Percentiles rank a stretch among this genome's conserved stretches.
These are phyloP conservation scores for Leccinum aurantiacum DNA, from an alignment of 768 basidiomycete genomes.

Conservation along the genomic window DNA sequence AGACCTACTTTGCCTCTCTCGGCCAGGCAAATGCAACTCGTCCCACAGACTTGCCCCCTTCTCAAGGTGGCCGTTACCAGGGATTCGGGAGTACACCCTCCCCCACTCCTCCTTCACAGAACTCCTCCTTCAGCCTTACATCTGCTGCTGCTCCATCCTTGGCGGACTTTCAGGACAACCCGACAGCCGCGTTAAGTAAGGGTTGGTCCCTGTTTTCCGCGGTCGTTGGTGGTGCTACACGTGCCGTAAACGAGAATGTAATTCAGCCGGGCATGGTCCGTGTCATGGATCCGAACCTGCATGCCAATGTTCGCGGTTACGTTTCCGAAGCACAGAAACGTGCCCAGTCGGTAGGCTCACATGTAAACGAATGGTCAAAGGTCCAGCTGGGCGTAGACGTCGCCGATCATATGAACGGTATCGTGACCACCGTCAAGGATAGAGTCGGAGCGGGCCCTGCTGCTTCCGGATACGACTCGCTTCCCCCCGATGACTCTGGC, in stretches of 20 bases:
- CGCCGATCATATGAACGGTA: conserved; percentile 69
- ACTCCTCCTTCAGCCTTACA: conserved; percentile 56
- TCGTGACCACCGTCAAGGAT: conserved; percentile 65
- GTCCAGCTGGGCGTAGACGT: conserved; percentile 82
- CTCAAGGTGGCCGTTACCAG: conserved; percentile 89
- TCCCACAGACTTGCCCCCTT: conserved; percentile 79
- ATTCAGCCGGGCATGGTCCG: conserved; percentile 87
- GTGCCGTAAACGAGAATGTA: conserved; percentile 79
- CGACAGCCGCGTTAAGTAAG: conserved; percentile 81
- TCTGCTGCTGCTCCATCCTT: conserved; percentile 80
- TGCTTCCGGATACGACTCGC: conserved; percentile 49
- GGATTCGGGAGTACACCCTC: conserved; percentile 90
- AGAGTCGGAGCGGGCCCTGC: conserved; percentile 54
- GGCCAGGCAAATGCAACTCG: conserved; percentile 81
- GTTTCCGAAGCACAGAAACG: conserved; percentile 65
- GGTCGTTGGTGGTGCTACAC: conserved; percentile 76
- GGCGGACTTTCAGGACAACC: conserved; percentile 83
- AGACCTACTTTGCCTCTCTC: conserved; percentile 80
- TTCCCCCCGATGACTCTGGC: conserved; percentile 45
- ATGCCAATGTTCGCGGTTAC: conserved; percentile 72
- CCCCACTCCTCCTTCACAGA: conserved; percentile 37
- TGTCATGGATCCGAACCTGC: conserved; percentile 77
- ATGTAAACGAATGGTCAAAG: conserved; percentile 79
- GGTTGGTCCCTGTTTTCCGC: conserved; percentile 96
- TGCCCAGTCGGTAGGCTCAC: conserved; percentile 58